A percentile compares a stretch with the other conserved stretches of the same genome.
These are phyloP conservation scores for Pythium plurisporium DNA, from an alignment of 352 stramenopile species.

Conservation along the genomic window DNA sequence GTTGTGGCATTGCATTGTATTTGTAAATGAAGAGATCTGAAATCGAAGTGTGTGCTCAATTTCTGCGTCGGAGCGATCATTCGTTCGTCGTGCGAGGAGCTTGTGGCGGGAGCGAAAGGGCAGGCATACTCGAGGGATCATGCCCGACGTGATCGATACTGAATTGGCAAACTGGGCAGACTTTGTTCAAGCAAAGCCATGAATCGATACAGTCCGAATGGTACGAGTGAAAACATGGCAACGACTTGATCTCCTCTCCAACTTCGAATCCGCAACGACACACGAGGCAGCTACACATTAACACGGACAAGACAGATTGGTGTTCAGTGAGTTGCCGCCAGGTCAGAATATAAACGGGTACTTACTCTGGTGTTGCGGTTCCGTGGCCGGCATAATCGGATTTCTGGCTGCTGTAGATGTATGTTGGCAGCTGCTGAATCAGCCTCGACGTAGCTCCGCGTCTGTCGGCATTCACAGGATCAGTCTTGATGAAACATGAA, in stretches of 20 bases:
- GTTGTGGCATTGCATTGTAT: slow-evolving; percentile 1
- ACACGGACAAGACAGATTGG: too few relatives aligned
- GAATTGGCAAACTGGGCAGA: slow-evolving; percentile 88
- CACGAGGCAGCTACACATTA: slow-evolving; percentile 88
- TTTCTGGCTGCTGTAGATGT: slow-evolving; percentile 62
- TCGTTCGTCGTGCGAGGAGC: slow-evolving; percentile 1
- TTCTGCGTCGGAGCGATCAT: too few relatives aligned
- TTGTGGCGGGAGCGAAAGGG: slow-evolving; percentile 1
- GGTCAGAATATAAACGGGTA: too few relatives aligned
- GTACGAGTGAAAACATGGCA: slow-evolving; percentile 93
- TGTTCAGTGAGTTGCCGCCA: too few relatives aligned
- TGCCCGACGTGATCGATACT: slow-evolving; percentile 49
- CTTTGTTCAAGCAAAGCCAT: slow-evolving; percentile 91
- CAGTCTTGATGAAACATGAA: too few relatives aligned
- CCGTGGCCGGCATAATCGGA: slow-evolving; percentile 19
- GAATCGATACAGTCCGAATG: slow-evolving; percentile 92
- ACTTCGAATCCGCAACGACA: slow-evolving; percentile 88
- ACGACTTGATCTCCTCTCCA: slow-evolving; percentile 90
- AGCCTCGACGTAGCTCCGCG: slow-evolving; percentile 54
- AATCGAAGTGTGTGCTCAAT: too few relatives aligned
- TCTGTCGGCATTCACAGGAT: slow-evolving; percentile 19
- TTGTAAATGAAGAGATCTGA: background rate
- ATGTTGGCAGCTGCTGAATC: slow-evolving; percentile 80
- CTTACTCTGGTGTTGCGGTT: slow-evolving; percentile 56
- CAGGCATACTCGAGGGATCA: slow-evolving; percentile 8